Percentiles rank a stretch among this genome's conserved stretches.
Evolutionary conservation across 495 filamentous ascomycete species (phyloP).

Genomic region (Hypoxylon perforatum): DNA sequence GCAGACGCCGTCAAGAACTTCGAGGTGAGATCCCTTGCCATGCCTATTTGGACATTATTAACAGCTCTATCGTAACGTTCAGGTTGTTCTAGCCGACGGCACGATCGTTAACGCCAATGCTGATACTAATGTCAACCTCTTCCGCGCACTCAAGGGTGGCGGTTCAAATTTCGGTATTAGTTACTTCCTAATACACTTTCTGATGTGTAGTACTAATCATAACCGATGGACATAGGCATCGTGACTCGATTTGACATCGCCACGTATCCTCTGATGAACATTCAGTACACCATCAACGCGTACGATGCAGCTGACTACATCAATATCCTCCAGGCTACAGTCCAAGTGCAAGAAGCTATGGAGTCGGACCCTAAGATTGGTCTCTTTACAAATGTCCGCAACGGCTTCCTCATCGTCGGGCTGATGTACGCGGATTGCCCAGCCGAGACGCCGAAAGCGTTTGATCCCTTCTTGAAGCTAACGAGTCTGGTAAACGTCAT

Average conservation of each 20-base stretch:
- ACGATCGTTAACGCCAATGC: conserved; percentile 57
- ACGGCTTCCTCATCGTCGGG: background rate
- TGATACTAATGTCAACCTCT: conserved; percentile 59
- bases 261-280: background rate
- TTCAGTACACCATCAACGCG: background rate
- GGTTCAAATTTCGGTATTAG: conserved; percentile 64
- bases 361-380: background rate
- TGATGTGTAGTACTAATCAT: background rate
- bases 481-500: background rate
- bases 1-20: background rate
- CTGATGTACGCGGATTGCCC: background rate
- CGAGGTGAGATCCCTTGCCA: background rate
- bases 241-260: background rate
- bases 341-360: background rate
- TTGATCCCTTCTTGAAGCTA: background rate
- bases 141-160: conserved; percentile 68
- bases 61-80: conserved; percentile 40
- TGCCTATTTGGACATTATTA: background rate
- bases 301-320: background rate
- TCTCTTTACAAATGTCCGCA: background rate
- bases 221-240: background rate
- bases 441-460: background rate
- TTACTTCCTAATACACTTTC: background rate
- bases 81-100: conserved; percentile 61
- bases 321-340: background rate